These are phyloP conservation scores for Sphaerulina populicola DNA, from an alignment of 2,329 filamentous ascomycete species.

Conservation along the genomic window DNA sequence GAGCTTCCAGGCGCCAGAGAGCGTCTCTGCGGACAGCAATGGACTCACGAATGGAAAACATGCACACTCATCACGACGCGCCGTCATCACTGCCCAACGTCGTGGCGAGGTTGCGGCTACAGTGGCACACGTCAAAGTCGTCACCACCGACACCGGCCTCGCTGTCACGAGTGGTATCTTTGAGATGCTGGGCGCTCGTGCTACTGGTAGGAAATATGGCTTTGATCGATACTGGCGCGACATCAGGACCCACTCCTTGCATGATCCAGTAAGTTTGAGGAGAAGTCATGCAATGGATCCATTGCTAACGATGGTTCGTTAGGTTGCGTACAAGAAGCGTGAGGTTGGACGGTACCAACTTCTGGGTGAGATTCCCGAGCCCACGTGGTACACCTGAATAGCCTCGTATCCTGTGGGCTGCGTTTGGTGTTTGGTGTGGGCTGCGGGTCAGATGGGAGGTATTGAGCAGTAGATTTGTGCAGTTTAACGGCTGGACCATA, in stretches of 20 bases:
- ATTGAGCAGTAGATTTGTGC: not conserved
- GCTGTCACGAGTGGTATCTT: conserved; percentile 54
- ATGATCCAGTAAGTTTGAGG: conserved; percentile 49
- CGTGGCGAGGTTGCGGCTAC: conserved; percentile 55
- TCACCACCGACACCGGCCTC: conserved; percentile 53
- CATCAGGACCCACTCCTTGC: conserved; percentile 56
- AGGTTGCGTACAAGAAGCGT: conserved; percentile 52
- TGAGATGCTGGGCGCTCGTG: conserved; percentile 54
- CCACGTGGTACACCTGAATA: conserved; percentile 14
- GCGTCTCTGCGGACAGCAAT: conserved; percentile 15
- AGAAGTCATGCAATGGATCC: no score
- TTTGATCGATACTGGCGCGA: conserved; percentile 60
- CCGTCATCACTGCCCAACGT: conserved; percentile 44
- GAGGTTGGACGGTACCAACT: conserved; percentile 53
- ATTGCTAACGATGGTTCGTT: no score
- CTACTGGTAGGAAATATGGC: conserved; percentile 51
- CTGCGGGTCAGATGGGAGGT: conserved; percentile 3
- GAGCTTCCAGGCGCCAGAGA: conserved; percentile 15
- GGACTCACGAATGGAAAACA: conserved; percentile 16
- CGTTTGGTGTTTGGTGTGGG: conserved; percentile 5
- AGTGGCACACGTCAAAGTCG: conserved; percentile 55
- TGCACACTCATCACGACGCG: conserved; percentile 15
- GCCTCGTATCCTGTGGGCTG: conserved; percentile 6
- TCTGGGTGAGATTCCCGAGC: conserved; percentile 33
- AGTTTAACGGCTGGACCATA: not conserved